Base-by-base conservation (phyloP, 495 filamentous ascomycete genomes). In the Lindgomyces ingoldianus region DNA sequence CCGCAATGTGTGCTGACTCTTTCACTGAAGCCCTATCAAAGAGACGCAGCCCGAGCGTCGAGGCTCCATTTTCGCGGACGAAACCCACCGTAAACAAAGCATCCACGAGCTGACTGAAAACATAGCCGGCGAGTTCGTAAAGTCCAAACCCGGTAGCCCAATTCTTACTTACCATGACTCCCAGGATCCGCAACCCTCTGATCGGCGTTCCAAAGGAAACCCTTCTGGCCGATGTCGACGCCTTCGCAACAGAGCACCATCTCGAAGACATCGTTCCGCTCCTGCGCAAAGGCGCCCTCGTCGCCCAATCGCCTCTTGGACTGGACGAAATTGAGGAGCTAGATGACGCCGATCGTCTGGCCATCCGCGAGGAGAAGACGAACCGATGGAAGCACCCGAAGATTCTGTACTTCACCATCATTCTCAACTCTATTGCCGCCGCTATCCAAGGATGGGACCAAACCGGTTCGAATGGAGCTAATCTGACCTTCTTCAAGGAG, bases 401-500 rank as follows among this genome's bases (percentile, higher is more conserved):
- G 56, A 75, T 81, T 24, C 82, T 91, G 14, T 91, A 89, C 72
- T 80, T 88, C 42, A 89, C 87, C 26, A 86, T 91, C 67, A 78
- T 84, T 41, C 79, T 89, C 18, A 87, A 84, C 68, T 89, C 88
- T 24, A 83, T 91, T 50, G 88, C 84, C 26, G 88, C 88, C 49
- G 86, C 86, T 8, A 84, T 88, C 3, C 87, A 89, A 22, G 75
- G 75, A 27, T 89, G 85, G 86, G 87, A 89, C 71, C 85, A 89
- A 65, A 88, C 87, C n/a, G 86, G 83, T n/a, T 70, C 67, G 9
- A 89, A 90, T 62, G 87, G 86, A 47, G 87, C 87, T 29, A 89
- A 89, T 57, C 70, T 90, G 42, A 80, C 79, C 19, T 89, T 87
- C 71, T 83, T 84, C 0, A 60, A 70, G 25, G 81, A 81, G 27